These are phyloP conservation scores for Zoysia pacifica DNA, from an alignment of 176 grass and related monocot species.

Conservation along the genomic window DNA sequence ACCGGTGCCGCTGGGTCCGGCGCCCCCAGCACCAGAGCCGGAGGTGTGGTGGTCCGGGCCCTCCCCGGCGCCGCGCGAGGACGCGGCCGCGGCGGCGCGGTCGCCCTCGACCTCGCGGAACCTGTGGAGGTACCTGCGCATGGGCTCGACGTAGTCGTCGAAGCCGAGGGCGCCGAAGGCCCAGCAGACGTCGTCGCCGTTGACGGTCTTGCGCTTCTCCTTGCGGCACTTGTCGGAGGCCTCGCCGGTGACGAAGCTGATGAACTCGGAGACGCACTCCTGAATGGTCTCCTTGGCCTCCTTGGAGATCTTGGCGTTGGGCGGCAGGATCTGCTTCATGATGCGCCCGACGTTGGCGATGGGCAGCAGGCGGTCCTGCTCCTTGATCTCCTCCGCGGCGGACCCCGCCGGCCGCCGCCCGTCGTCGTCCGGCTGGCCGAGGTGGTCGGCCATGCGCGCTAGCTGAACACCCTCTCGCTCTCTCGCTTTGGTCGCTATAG, in stretches of 20 bases:
- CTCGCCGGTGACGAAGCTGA: slow-evolving; percentile 87
- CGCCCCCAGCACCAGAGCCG: slow-evolving; percentile 9
- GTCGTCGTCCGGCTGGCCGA: slow-evolving; percentile 19
- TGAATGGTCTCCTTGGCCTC: slow-evolving; percentile 93
- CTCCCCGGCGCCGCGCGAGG: slow-evolving; percentile 26
- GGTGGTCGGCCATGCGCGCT: slow-evolving; percentile 46
- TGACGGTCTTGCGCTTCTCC: slow-evolving; percentile 91
- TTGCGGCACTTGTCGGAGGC: slow-evolving; percentile 86
- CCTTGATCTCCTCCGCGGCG: slow-evolving; percentile 52
- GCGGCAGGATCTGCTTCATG: slow-evolving; percentile 85
- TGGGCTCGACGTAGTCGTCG: slow-evolving; percentile 80
- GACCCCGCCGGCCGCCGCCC: slow-evolving; percentile 1
- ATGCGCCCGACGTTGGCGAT: slow-evolving; percentile 85
- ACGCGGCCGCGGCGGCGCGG: slow-evolving; percentile 53
- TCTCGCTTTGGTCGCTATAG: background rate
- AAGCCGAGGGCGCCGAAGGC: slow-evolving; percentile 74
- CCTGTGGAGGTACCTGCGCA: slow-evolving; percentile 73
- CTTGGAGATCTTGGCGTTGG: slow-evolving; percentile 92
- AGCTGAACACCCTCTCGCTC: background rate
- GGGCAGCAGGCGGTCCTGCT: slow-evolving; percentile 83
- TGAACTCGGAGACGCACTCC: slow-evolving; percentile 91
- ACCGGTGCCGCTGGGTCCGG: slow-evolving; percentile 17
- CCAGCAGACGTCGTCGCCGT: slow-evolving; percentile 89
- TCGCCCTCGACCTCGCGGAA: slow-evolving; percentile 76
- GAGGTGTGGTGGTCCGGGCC: slow-evolving; percentile 5